Conservation (phyloP, 768 basidiomycete species). For the Russula ochroleuca region DNA sequence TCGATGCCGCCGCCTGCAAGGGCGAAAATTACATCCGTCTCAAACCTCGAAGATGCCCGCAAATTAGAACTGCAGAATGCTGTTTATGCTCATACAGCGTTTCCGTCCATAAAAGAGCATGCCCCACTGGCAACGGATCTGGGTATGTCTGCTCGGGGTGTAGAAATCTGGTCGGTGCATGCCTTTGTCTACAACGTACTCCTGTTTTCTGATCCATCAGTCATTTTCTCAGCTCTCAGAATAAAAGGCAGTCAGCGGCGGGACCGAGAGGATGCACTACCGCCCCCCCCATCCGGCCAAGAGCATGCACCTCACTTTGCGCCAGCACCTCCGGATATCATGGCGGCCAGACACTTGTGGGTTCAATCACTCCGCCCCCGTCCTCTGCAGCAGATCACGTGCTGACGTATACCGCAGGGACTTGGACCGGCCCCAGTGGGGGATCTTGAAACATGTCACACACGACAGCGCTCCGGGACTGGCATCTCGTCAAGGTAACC, state of each 20-base stretch:
- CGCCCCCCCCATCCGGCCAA: no score
- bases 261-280: no score
- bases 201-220: background rate
- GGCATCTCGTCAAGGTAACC: background rate
- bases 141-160: background rate
- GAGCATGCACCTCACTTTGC: no score
- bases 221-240: no score
- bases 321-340: background rate
- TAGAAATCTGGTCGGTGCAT: background rate
- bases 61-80: background rate
- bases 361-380: no score
- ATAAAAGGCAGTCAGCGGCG: no score
- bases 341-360: no score
- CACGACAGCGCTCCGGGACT: background rate
- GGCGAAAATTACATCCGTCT: background rate
- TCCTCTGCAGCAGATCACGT: no score
- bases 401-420: background rate
- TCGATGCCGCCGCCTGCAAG: background rate
- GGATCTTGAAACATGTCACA: background rate
- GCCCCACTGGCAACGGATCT: background rate
- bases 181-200: background rate
- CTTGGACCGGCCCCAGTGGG: background rate
- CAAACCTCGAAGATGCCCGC: background rate
- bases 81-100: no score
- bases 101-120: background rate